Base-by-base conservation (phyloP, 2,329 filamentous ascomycete species). In the Fusarium sp. region DNA sequence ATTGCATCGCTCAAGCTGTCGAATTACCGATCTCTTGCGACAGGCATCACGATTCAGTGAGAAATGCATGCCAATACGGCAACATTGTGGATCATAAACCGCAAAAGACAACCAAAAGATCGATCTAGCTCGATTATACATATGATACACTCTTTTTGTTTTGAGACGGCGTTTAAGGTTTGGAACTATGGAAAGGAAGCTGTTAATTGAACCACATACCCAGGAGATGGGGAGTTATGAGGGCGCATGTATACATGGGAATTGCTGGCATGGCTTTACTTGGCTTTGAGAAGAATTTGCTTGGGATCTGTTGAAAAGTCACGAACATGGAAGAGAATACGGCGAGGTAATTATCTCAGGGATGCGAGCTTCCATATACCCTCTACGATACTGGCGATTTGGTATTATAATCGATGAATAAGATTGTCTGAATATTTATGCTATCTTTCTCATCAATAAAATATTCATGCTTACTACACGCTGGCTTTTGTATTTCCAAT, bases 1-100 rank as follows among this genome's bases (percentile, higher is more conserved):
- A 84, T 89, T 10, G 82, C 86, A 38, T 90, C 88, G 22, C 81
- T 90, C 17, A 90, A 89, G 76, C 75, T 90, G 33, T 81, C 85
- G 36, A 90, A 89, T 76, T 90, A 90, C 68, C 85, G 84, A 50
- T 84, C 87, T 45, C 80, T 90, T 7, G 78, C 80, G 20, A 78
- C 78, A n/a, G 75, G 81, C 18, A 82, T 82, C 25, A 80, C 80
- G 1, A 81, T 82, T 52, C 79, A 81, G 58, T 83, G 66, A 76
- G 18, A 22, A 58, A 25, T 36, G 39, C 17, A 27, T 17, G 29
- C 18, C 15, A 42, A 44, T 35, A 36, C 20, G 38, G 49, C 27
- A 31, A 38, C 31, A 27, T 22, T 17, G 20, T 15, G 13, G 29
- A 44, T 31, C 55, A 42, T 11, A 50, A 44, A 9, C 11, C 15